Percentiles rank a stretch among this genome's conserved stretches.
Evolutionary conservation across 139 green algal species (phyloP).

Genomic region (Astrephomene gubernaculifera): DNA sequence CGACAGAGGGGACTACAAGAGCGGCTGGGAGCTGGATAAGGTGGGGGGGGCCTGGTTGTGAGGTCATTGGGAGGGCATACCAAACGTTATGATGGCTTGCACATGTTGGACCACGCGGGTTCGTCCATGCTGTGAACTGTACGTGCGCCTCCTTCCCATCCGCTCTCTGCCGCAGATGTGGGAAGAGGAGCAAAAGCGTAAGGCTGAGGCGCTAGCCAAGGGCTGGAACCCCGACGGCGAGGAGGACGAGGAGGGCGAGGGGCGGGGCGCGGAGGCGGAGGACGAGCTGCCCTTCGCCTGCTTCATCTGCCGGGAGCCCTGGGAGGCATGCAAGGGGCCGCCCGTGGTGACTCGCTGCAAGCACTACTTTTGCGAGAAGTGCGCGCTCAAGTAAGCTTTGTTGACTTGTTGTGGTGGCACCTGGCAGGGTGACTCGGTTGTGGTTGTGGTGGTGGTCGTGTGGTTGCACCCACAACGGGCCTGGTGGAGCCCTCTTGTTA

Average conservation of each 20-base stretch:
- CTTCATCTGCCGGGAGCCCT: conserved; percentile 89
- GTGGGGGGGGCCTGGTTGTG: no score
- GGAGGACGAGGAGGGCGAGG: conserved; percentile 65
- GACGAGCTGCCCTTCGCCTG: conserved; percentile 96
- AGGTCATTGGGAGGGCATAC: neutral
- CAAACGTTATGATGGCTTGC: no score
- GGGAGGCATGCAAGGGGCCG: conserved; percentile 79
- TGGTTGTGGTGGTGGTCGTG: no score
- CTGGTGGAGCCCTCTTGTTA: no score
- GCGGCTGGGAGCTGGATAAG: conserved; percentile 90
- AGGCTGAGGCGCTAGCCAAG: conserved; percentile 72
- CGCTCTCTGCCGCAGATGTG: conserved; percentile 80
- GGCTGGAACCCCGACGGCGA: conserved; percentile 65
- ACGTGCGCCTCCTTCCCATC: no score
- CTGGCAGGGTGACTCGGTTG: no score
- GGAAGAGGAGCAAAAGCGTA: conserved; percentile 92
- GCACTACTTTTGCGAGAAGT: conserved; percentile 99
- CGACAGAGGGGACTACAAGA: conserved; percentile 99
- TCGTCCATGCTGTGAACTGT: no score
- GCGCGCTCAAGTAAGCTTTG: conserved; percentile 92
- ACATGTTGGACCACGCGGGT: no score
- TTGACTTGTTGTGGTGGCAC: no score
- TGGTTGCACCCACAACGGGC: no score
- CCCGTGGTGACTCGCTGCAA: conserved; percentile 94
- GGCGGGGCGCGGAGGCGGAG: conserved; percentile 57